Evolutionary conservation across 2,329 filamentous ascomycete species (phyloP), one percentile per base, ranked within the genome.

Genomic region (Fusarium buxicola): DNA sequence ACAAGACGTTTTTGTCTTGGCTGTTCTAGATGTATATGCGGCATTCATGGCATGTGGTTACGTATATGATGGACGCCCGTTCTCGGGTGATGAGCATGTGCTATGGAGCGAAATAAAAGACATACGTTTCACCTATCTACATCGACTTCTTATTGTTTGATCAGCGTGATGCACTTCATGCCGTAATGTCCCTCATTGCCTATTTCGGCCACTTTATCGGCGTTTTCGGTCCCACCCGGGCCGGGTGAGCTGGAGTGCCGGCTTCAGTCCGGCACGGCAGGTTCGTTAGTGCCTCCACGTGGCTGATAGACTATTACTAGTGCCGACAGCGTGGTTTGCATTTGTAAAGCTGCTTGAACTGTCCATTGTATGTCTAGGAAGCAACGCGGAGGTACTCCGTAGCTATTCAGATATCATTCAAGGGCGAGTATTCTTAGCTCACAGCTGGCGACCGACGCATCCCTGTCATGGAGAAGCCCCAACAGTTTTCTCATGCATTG

Each of bases 1-100:
- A 78, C 67, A 71, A 77, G 68, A 70, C 69, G 15, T 78, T 76
- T 48, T 27, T 78, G 15, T 69, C 76, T 27, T 78, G 75, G 75
- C 44, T 78, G 49, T 78, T 78, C 58, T 78, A 73, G 64, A 38
- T 32, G 25, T 9, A 9, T 55, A 25, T 27, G 3, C 13, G 15
- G 16, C 30, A 13, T 45, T 27, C 12, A 21, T 49, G 30, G 32
- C 28, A 30, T 57, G 28, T 13, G 16, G 21, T 32, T 46, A 21
- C 36, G 30, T 61, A 46, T 35, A 65, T 43, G 34, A 58, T 39
- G 36, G 32, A 47, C 38, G 36, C 43, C 36, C 15, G 15, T 15
- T 49, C 15, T 15, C n/a, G 35, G 30, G 44, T 30, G 36, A 62
- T 62, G 61, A 65, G 39, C 46, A 25, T 54, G 62, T 58, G 45